These are phyloP conservation scores for Syncephalis fuscata DNA, from an alignment of 371 early-diverging fungal genomes.

Conservation along the genomic window DNA sequence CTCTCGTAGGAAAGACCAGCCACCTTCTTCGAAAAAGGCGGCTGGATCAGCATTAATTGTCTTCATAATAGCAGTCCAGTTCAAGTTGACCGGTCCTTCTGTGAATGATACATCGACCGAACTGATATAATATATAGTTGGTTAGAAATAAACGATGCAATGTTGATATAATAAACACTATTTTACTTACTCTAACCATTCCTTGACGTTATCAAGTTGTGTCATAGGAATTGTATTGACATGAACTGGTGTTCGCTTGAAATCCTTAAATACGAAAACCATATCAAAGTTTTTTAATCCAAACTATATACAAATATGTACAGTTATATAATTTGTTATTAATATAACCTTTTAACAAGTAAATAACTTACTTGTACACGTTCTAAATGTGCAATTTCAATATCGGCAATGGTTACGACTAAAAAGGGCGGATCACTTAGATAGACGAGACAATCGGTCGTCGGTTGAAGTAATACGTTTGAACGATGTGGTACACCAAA, in stretches of 20 bases:
- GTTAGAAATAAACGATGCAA: neutral
- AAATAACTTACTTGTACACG: slow-evolving; percentile 49
- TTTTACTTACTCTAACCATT: slow-evolving; percentile 81
- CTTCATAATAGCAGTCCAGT: slow-evolving; percentile 98
- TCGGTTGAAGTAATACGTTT: slow-evolving; percentile 91
- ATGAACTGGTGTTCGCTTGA: slow-evolving; percentile 74
- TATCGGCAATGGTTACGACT: slow-evolving; percentile 84
- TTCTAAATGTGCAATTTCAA: slow-evolving; percentile 97
- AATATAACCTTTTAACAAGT: neutral
- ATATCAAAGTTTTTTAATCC: slow-evolving; percentile 98
- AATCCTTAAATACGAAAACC: slow-evolving; percentile 97
- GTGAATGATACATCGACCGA: slow-evolving; percentile 91
- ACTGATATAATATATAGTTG: slow-evolving; percentile 1
- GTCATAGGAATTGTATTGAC: slow-evolving; percentile 94
- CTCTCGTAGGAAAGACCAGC: slow-evolving; percentile 85
- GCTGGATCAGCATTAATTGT: slow-evolving; percentile 94
- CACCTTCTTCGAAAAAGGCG: slow-evolving; percentile 91
- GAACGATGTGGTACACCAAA: slow-evolving; percentile 93
- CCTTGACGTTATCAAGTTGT: slow-evolving; percentile 91
- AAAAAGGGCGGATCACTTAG: slow-evolving; percentile 95
- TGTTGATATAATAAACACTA: slow-evolving; percentile 1
- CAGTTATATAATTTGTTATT: neutral
- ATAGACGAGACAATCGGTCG: slow-evolving; percentile 94
- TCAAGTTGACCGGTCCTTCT: slow-evolving; percentile 95
- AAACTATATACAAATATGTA: slow-evolving; percentile 31